Conservation (phyloP, 331 rosid genomes). For the Stylosanthes scabra region DNA sequence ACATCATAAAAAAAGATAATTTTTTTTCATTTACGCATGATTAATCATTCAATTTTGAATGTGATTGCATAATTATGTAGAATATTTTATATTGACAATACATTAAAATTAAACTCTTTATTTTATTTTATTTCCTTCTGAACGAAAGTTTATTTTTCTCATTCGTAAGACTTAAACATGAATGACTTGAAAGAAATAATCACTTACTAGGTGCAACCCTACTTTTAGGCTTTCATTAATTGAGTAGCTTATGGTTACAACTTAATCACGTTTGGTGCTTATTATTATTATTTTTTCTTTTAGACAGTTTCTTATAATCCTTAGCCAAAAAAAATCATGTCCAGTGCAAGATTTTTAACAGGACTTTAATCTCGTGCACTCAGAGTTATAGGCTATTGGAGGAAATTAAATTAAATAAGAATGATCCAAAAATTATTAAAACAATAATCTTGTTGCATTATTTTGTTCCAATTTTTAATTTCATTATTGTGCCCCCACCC, state of each 20-base stretch:
- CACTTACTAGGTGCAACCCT: too few relatives aligned
- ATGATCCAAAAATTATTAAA: background rate
- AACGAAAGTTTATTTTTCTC: too few relatives aligned
- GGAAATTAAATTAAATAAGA: slow-evolving; percentile 19
- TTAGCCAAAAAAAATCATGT: background rate
- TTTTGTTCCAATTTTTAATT: background rate
- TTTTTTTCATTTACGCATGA: too few relatives aligned
- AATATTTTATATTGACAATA: too few relatives aligned
- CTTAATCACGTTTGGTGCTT: slow-evolving; percentile 27
- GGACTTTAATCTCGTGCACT: slow-evolving; percentile 31
- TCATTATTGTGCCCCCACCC: slow-evolving; percentile 13
- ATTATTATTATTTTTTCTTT: slow-evolving; percentile 1
- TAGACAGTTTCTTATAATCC: slow-evolving; percentile 22
- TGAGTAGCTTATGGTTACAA: slow-evolving; percentile 12
- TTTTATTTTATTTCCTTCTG: too few relatives aligned
- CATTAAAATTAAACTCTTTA: too few relatives aligned
- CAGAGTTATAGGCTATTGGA: background rate
- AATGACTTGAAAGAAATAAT: too few relatives aligned
- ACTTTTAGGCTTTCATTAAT: background rate
- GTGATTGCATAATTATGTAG: too few relatives aligned
- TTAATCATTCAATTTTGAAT: too few relatives aligned
- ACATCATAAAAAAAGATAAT: too few relatives aligned
- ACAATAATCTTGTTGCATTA: slow-evolving; percentile 1
- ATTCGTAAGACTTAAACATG: too few relatives aligned
- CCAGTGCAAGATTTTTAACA: slow-evolving; percentile 21